These are phyloP conservation scores for Ziziphus jujuba DNA, from an alignment of 306 rosid species.

Conservation along the genomic window DNA sequence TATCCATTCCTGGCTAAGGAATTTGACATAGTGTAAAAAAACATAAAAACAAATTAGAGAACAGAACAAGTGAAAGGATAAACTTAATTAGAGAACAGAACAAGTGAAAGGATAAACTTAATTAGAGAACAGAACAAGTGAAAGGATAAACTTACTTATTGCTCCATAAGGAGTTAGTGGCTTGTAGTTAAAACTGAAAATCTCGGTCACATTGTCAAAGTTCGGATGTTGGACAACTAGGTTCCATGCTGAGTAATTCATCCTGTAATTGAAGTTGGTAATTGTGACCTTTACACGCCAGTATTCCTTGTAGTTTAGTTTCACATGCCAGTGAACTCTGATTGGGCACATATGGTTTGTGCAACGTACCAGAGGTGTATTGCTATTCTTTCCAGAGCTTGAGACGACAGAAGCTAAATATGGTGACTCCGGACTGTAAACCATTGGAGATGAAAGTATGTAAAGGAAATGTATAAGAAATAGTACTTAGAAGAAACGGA, in stretches of 20 bases:
- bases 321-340: constrained; percentile 91
- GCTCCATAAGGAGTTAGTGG: constrained; percentile 61
- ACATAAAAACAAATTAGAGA: background rate
- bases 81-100: constrained; percentile 85
- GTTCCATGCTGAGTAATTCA: constrained; percentile 85
- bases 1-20: too few relatives aligned
- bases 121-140: background rate
- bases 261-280: constrained; percentile 77
- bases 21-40: background rate
- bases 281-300: constrained; percentile 88
- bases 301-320: constrained; percentile 73
- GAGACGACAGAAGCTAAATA: constrained; percentile 61
- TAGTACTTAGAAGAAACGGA: constrained; percentile 6
- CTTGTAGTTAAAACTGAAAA: constrained; percentile 83
- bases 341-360: constrained; percentile 90
- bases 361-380: constrained; percentile 67
- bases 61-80: background rate
- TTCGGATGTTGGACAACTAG: constrained; percentile 89
- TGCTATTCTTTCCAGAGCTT: constrained; percentile 27
- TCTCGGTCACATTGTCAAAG: constrained; percentile 74
- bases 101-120: constrained; percentile 31
- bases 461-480: constrained; percentile 9
- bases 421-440: constrained; percentile 55
- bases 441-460: background rate
- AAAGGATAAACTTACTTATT: constrained; percentile 58